Evolutionary conservation across 352 stramenopile species (phyloP).

Genomic region (Phytopythium oedochilum): DNA sequence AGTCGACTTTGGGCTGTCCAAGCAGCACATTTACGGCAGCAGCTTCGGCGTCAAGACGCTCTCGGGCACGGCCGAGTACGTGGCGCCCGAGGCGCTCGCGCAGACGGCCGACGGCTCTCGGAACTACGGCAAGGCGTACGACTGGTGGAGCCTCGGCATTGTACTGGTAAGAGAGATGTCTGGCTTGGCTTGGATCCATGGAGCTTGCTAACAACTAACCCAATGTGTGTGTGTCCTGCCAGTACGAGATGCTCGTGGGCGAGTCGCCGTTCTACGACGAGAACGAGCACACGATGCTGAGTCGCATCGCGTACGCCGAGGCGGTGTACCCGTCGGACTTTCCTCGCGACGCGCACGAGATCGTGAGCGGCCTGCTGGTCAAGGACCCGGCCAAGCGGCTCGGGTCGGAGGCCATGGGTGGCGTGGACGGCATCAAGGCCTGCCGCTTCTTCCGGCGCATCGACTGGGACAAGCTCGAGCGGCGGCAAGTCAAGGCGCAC

Average conservation of each 20-base stretch:
- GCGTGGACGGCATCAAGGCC: conserved; percentile 66
- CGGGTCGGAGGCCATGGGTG: conserved; percentile 56
- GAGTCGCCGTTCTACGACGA: conserved; percentile 88
- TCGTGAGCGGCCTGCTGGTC: conserved; percentile 66
- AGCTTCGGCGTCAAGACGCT: conserved; percentile 84
- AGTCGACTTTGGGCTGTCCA: conserved; percentile 86
- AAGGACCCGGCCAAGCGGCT: conserved; percentile 73
- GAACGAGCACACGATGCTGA: conserved; percentile 88
- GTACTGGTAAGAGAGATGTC: conserved; percentile 60
- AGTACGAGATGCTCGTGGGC: conserved; percentile 88
- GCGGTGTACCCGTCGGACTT: conserved; percentile 77
- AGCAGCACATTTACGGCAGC: conserved; percentile 86
- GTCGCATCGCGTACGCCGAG: conserved; percentile 73
- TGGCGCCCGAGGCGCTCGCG: conserved; percentile 76
- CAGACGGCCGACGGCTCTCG: conserved; percentile 75
- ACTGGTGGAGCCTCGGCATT: conserved; percentile 87
- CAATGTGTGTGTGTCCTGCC: too few species aligned
- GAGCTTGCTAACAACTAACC: background rate
- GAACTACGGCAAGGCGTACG: conserved; percentile 87
- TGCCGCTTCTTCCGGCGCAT: conserved; percentile 71
- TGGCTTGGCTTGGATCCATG: conserved; percentile 3
- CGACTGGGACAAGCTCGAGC: conserved; percentile 71
- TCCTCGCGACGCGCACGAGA: conserved; percentile 61
- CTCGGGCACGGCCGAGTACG: conserved; percentile 84
- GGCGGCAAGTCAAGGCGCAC: conserved; percentile 66